Evolutionary conservation across 1,284 basidiomycete genomes (phyloP), one percentile per base, ranked within the genome.

Genomic region (Papiliotrema terrestris): DNA sequence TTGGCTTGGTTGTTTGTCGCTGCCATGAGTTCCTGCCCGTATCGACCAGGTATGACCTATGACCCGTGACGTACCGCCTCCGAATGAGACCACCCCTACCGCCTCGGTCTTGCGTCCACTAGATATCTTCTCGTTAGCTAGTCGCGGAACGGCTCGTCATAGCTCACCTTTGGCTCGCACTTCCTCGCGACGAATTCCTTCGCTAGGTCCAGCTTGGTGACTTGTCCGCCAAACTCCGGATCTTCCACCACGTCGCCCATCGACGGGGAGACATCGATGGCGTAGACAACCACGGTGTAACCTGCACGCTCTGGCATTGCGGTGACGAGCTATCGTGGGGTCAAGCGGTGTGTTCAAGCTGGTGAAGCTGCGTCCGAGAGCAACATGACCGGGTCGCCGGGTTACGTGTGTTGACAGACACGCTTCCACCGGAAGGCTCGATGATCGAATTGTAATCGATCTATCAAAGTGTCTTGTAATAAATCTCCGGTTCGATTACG

Each of bases 51-150:
- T 55, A 65, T 42, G 25, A 20, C 32, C 23, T 15, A 6, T 37
- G 29, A 25, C 5, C 43, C 5, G 5, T n/a, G 8, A 69, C 71
- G 59, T 65, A 88, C 90, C 82, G 72, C 89, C 85, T 14, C 92
- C 92, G 67, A 91, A 93, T 3, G 87, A 77, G 45, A 95, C 82
- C 35, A 97, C 83, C 19, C 88, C 89, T 67, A 91, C 91, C 65
- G 89, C 85, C 67, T 95, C 92, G 11, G 93, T 95, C 79, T 96
- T 96, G 43, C 92, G 80, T 5, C 86, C 88, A 61, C 88, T 84
- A 69, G 86, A 91, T 57, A 96, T 91, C 91, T 93, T 62, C 19
- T 1, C 26, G 20, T 50, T 35, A 58, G 49, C 46, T 54, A 36
- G 4, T 3, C 11, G 8, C 26, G 3, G n/a, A 44, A 11, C 20